These are phyloP conservation scores for Xylariaceae sp. DNA, from an alignment of 2,329 filamentous ascomycete genomes.

Conservation along the genomic window DNA sequence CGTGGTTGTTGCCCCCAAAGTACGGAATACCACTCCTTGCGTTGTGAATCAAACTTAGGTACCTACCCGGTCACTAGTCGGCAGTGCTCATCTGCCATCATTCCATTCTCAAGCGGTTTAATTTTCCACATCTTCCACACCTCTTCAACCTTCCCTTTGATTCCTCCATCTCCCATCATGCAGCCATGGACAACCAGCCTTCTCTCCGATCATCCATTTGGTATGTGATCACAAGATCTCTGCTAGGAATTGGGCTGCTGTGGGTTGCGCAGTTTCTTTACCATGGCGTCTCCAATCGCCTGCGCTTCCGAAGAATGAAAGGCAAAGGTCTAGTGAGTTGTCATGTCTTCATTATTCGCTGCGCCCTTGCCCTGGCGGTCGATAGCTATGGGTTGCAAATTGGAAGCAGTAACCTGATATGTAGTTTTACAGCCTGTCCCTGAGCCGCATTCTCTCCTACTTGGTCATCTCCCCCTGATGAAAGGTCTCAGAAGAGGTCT, in stretches of 20 bases:
- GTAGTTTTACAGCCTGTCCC: slow-evolving; percentile 4
- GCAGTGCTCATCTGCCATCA: not conserved
- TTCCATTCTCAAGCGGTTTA: not conserved
- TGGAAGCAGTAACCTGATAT: not conserved
- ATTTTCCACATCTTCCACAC: not conserved
- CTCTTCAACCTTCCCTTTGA: not conserved
- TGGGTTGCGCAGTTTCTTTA: not conserved
- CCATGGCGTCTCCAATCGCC: not conserved
- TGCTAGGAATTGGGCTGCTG: not conserved
- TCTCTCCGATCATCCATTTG: not conserved
- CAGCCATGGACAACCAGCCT: not conserved
- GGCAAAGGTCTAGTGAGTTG: not conserved
- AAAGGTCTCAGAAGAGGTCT: not conserved
- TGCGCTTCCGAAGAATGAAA: not conserved
- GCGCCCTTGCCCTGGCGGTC: not conserved
- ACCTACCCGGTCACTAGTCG: not conserved
- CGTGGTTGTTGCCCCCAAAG: not conserved
- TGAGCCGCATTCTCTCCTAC: slow-evolving; percentile 7
- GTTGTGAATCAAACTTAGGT: not conserved
- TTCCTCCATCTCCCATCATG: not conserved
- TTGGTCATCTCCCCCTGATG: slow-evolving; percentile 7
- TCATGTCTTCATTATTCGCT: not conserved
- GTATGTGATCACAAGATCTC: not conserved
- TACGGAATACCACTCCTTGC: not conserved
- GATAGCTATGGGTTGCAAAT: not conserved